Evolutionary conservation across 2,329 filamentous ascomycete genomes (phyloP), one percentile per base, ranked within the genome.

Genomic region (Trichophyton rubrum): DNA sequence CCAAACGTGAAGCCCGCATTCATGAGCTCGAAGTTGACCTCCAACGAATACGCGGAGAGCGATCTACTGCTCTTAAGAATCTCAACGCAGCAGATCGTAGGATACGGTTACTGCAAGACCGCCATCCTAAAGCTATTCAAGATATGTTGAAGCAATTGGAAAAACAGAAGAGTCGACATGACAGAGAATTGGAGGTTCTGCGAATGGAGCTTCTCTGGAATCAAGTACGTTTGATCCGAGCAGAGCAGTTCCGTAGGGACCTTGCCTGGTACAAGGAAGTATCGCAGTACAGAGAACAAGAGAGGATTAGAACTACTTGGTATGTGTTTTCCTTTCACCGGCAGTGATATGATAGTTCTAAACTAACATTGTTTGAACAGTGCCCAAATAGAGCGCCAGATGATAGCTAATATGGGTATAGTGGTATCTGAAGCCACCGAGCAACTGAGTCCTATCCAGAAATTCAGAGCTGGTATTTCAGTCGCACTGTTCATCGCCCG

Each of bases 131-230:
- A 24, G 80, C 82, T 13, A 73, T 80, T 17, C 77, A 81, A 62
- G 79, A 78, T 59, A 68, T 77, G 13, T 70, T 68, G 51, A 66
- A 66, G 45, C 74, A 68, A 41, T 67, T 66, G 71, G 73, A 67
- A 74, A 74, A 77, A 75, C 66, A 76, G 78, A 71, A 77, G 68
- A 66, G 71, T 69, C 67, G 73, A 65, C 68, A 78, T 70, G 78
- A 81, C 57, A 84, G 86, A 53, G 85, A 90, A 68, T 83, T 96
- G 59, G 84, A 85, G 66, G 92, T 92, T 17, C 80, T 97, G 70
- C 83, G 84, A 59, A 88, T 93, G 75, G 91, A 97, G 75, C 92
- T 97, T 71, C 83, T 90, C 68, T 97, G 89, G 85, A 84, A 97
- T 72, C 85, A 90, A 68, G 89, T 89, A 1, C 84, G 87, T 59